Base-by-base conservation (phyloP, 1,139 yeast genomes). In the Saccharomyces hybrid region DNA sequence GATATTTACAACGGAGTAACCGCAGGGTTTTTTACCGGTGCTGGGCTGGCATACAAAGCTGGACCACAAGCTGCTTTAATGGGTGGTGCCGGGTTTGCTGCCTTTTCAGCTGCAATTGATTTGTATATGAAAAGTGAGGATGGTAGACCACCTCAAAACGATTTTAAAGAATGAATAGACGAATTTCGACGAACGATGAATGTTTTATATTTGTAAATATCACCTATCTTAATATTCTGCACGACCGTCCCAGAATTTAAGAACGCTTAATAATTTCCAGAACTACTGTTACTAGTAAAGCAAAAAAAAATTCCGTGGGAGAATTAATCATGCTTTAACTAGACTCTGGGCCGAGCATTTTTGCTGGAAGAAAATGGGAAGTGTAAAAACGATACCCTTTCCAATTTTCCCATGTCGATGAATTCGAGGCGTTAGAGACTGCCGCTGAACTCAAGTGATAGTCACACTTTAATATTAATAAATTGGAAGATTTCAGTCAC, bases 41-140 rank as follows among this genome's bases (percentile, higher is more conserved):
- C 98, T 48, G 98, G 96, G 0, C 78, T 93, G 56, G 95, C 98
- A 2, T 80, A 88, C 60, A 88, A 87, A 68, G 83, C 93, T 46
- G 99, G 99, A 1, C 99, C 99, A 1, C 91, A 85, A 65, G 96
- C 96, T 31, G 96, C 96, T 0, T 64, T 83, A 34, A 71, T 91
- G 56, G 99, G 99, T 1, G 93, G 98, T 76, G 97, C 95, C 32
- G 99, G 98, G 13, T 93, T 93, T 75, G 98, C 99, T 14, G 96
- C 96, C 3, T 93, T 93, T 70, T 86, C 96, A 55, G 84, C 95
- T 8, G 98, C 98, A 7, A 86, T 93, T 59, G 98, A 93, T 69
- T 73, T 88, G 64, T 93, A 93, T 67, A 79, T 93, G 84, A 80
- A 91, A 65, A 83, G 89, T 63, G 99, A 93, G 63, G 80, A 87